A percentile compares a stretch with the other conserved stretches of the same genome.
These are phyloP conservation scores for Herpetospermum pedunculosum DNA, from an alignment of 306 rosid species.

Conservation along the genomic window DNA sequence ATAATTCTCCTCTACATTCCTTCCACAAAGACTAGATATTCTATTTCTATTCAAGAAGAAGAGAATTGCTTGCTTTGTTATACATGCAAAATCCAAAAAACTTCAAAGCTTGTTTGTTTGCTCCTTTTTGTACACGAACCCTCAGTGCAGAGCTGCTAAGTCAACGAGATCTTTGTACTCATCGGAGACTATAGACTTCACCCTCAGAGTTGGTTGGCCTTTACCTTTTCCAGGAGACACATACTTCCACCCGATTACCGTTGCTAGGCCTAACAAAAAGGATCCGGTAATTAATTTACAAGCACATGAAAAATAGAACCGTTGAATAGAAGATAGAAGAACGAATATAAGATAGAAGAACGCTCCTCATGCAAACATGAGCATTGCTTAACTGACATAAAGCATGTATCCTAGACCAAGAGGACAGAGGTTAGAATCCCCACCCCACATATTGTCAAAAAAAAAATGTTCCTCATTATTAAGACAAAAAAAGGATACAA, in stretches of 20 bases:
- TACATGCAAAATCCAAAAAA: not conserved
- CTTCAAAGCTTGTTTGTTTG: not conserved
- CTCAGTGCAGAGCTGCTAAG: slow-evolving; percentile 46
- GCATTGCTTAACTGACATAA: no score
- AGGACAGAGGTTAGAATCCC: no score
- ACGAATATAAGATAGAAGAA: not conserved
- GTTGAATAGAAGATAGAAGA: not conserved
- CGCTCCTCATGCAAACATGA: no score
- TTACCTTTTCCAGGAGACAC: slow-evolving; percentile 43
- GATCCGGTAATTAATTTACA: not conserved
- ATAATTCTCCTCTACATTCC: not conserved
- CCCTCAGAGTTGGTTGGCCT: slow-evolving; percentile 44
- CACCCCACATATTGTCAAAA: no score
- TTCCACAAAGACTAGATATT: not conserved
- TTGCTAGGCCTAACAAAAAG: slow-evolving; percentile 39
- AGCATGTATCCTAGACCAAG: no score
- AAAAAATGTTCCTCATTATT: no score
- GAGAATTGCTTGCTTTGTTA: not conserved
- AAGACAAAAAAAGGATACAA: no score
- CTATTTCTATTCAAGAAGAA: not conserved
- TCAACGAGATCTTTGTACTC: slow-evolving; percentile 54
- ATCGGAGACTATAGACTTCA: slow-evolving; percentile 47
- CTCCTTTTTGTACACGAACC: not conserved
- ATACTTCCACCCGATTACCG: slow-evolving; percentile 76
- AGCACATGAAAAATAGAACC: not conserved